Base-by-base conservation (phyloP, 1,139 yeast genomes). In the Geotrichum histeridarum region DNA sequence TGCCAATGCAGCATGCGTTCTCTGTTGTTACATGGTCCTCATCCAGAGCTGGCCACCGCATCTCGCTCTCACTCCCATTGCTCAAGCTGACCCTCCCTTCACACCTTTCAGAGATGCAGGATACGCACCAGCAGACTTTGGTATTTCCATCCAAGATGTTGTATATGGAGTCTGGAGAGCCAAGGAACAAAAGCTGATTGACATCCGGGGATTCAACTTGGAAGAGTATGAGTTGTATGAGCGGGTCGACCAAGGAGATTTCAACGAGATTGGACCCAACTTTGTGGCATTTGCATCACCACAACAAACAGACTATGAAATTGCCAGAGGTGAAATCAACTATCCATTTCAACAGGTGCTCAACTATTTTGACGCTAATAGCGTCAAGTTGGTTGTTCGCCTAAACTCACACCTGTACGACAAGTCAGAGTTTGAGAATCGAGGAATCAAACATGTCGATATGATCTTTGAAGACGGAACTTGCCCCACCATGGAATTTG, bases 11-110 rank as follows among this genome's bases (percentile, higher is more conserved):
- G 98, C 98, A 3, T 90, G 98, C 70, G 76, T 93, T 60, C 75
- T 93, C 54, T 88, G 96, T 61, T 89, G 98, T 65, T 93, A 93
- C 70, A 90, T 93, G 98, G 84, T 93, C 0, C 74, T 93, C 58
- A 91, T 93, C 15, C 99, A 93, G 69, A 85, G 91, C 17, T 93
- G 99, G 99, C 90, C 97, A 0, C 99, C 99, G 0, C 99, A 93
- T 70, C 93, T 93, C 69, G 99, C 93, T 0, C 74, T 93, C 60
- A 97, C 95, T 60, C 99, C 99, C 0, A 80, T 93, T 54, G 83
- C 95, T 2, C 98, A 93, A 68, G 82, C 86, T 3, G 93, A 86
- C 50, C 97, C 96, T 0, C 97, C 99, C 2, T 84, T 91, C 63
- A 91, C 86, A 84, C 85, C 93, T 1, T 93, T 91, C 70, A 78